These are phyloP conservation scores for Zoysia pacifica DNA, from an alignment of 176 grass and related monocot genomes.

Conservation along the genomic window DNA sequence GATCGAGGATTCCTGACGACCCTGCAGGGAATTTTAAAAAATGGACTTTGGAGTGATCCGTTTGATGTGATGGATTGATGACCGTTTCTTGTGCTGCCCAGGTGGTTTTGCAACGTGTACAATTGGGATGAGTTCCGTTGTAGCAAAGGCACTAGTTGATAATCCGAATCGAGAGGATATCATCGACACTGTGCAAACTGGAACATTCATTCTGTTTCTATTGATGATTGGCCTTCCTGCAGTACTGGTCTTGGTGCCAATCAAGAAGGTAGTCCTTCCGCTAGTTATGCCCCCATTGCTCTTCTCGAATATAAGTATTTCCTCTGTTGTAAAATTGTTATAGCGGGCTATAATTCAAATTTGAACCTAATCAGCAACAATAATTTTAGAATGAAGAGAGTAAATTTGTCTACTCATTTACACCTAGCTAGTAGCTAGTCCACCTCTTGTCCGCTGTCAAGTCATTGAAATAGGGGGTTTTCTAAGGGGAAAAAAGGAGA, in stretches of 20 bases:
- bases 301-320: not conserved
- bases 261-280: slow-evolving; percentile 43
- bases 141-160: slow-evolving; percentile 46
- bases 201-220: slow-evolving; percentile 49
- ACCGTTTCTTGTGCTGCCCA: not conserved
- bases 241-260: slow-evolving; percentile 32
- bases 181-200: slow-evolving; percentile 23
- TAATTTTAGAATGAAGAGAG: too few species aligned
- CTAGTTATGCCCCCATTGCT: not conserved
- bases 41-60: not conserved
- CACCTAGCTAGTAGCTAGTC: not conserved
- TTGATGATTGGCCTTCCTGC: slow-evolving; percentile 25
- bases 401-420: too few species aligned
- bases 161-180: slow-evolving; percentile 43
- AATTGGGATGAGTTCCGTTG: slow-evolving; percentile 42
- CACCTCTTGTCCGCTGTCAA: not conserved
- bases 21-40: not conserved
- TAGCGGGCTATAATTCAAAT: too few species aligned
- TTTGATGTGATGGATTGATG: not conserved
- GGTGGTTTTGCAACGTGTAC: slow-evolving; percentile 59
- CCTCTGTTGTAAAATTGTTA: too few species aligned
- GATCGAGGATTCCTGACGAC: not conserved
- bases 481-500: not conserved
- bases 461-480: not conserved
- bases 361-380: too few species aligned